These are phyloP conservation scores for Claviceps spartinae DNA, from an alignment of 2,329 filamentous ascomycete species.

Conservation along the genomic window DNA sequence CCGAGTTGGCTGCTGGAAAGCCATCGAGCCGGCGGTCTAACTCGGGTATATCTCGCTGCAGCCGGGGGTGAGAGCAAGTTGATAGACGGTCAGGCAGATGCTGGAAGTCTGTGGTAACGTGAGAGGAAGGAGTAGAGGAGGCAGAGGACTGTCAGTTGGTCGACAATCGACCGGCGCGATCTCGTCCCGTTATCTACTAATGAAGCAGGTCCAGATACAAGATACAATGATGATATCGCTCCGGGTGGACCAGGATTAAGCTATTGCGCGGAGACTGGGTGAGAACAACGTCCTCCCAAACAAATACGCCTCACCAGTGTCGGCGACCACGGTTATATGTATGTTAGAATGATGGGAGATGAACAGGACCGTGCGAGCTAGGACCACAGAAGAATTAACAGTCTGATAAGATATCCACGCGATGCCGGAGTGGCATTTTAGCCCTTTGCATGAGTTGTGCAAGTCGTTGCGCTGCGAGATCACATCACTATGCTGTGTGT, in stretches of 20 bases:
- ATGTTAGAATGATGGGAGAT: background rate
- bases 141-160: too few relatives aligned
- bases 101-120: too few relatives aligned
- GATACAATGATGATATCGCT: background rate
- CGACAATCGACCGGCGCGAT: too few relatives aligned
- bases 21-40: constrained; percentile 25
- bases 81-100: background rate
- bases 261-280: background rate
- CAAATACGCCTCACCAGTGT: background rate
- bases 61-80: background rate
- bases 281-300: background rate
- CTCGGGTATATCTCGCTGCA: background rate
- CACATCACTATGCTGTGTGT: background rate
- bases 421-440: background rate
- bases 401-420: background rate
- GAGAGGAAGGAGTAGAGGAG: too few relatives aligned
- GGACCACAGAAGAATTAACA: background rate
- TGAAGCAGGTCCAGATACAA: background rate
- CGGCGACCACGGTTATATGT: background rate
- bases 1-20: constrained; percentile 46
- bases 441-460: background rate
- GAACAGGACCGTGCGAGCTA: background rate
- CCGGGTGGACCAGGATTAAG: background rate
- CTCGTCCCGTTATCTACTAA: background rate
- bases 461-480: background rate